These are phyloP conservation scores for Hondaea fermentalgiana DNA, from an alignment of 108 stramenopile species.

Conservation along the genomic window DNA sequence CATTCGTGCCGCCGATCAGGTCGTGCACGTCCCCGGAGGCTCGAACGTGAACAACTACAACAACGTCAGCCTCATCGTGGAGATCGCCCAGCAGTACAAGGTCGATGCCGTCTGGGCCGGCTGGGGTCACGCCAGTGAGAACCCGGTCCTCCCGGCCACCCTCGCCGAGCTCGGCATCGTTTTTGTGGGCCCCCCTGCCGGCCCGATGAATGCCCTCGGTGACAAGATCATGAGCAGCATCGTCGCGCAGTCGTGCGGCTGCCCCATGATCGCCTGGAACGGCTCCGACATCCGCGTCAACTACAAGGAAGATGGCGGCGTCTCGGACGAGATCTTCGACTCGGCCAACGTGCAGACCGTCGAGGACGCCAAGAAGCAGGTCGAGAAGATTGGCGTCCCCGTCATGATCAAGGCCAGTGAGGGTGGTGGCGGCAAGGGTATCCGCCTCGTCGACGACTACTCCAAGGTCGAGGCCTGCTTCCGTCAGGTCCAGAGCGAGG, in stretches of 20 bases:
- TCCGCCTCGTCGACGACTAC: conserved; percentile 71
- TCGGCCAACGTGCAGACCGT: conserved; percentile 71
- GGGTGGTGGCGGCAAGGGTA: conserved; percentile 99
- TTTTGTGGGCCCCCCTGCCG: conserved; percentile 94
- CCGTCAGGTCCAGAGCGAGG: conserved; percentile 93
- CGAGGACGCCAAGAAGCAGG: conserved; percentile 62
- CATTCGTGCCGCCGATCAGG: conserved; percentile 97
- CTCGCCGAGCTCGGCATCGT: conserved; percentile 70
- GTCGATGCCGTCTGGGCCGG: conserved; percentile 99
- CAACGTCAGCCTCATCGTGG: conserved; percentile 96
- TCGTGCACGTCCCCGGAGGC: conserved; percentile 97
- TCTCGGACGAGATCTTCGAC: conserved; percentile 75
- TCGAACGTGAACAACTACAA: conserved; percentile 99
- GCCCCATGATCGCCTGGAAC: conserved; percentile 96
- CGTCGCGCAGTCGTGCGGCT: conserved; percentile 94
- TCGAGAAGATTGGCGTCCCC: conserved; percentile 82
- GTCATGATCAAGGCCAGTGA: conserved; percentile 99
- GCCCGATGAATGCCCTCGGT: conserved; percentile 95
- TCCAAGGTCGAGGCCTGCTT: conserved; percentile 70
- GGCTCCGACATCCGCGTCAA: conserved; percentile 67
- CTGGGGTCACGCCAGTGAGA: conserved; percentile 98
- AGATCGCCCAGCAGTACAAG: conserved; percentile 86
- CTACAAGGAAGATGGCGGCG: conserved; percentile 58
- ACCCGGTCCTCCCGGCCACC: conserved; percentile 83
- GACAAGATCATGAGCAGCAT: conserved; percentile 98